Base-by-base conservation (phyloP, 2,329 filamentous ascomycete genomes). In the Lachnellula cervina region DNA sequence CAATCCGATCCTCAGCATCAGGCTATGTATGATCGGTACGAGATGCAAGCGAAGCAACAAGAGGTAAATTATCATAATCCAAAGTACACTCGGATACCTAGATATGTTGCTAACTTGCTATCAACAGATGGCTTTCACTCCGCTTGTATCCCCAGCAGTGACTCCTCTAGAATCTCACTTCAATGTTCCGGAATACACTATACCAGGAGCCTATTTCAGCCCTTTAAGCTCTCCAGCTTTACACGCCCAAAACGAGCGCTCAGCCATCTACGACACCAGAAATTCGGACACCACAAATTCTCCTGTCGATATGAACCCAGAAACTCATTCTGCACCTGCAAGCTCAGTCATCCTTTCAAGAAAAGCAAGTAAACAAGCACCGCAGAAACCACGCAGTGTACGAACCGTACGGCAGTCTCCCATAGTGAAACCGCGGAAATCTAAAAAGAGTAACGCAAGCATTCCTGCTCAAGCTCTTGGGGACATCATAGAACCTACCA, bases 91-190 rank as follows among this genome's bases (percentile, higher is more conserved):
- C 45, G 9, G 16, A 47, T 5, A 28, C 21, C 8, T 25, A 17
- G 23, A 48, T 48, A n/a, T 14, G 2, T 32, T 48, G n/a, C 34
- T 55, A 49, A 57, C 54, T 48, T n/a, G 47, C 25, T 8, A 16
- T 43, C 50, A 21, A 28, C 66, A 87, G 83, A 84, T 89, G 80
- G 78, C 84, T 9, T 92, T 92, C 68, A 93, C 89, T 2, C 89
- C 89, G 0, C 78, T 93, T 32, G 88, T 89, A 11, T 92, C 89
- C 17, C 89, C 89, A n/a, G 89, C 88, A 4, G 88, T 93, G 44
- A 92, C 89, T 2, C 89, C 89, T 21, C 77, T 91, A 50, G 89
- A 92, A 66, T 77, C 82, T 43, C 83, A 86, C 61, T 90, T 89
- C 68, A 70, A 69, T 63, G 69, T 74, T 42, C 75, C 77, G 13